A percentile compares a stretch with the other conserved stretches of the same genome.
phyloP scores from a whole-genome alignment of 2,329 filamentous ascomycete genomes.

The Ophiostoma tasmaniense region DNA sequence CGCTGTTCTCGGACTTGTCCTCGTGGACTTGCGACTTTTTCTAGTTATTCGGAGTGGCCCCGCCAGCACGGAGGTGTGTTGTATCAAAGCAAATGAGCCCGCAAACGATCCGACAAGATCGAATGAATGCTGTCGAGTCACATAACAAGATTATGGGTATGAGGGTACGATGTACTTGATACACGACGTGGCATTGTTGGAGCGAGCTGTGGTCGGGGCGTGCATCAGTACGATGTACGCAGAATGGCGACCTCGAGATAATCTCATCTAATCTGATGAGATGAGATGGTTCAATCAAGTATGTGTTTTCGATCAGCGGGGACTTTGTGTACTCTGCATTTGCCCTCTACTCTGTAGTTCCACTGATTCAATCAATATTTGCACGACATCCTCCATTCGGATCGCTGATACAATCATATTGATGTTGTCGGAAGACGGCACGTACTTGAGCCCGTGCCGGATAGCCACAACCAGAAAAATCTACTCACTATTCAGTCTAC shows the following conservation, averaged over 20 bases:
- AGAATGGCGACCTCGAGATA: background rate
- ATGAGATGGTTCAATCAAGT: background rate
- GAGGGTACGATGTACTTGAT: no score
- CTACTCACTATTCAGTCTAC: no score
- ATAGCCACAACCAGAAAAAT: background rate
- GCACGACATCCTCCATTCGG: no score
- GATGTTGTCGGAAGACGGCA: background rate
- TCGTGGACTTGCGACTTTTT: background rate
- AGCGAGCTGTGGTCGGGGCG: background rate
- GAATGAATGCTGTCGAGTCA: no score
- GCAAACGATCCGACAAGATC: background rate
- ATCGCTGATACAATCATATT: no score
- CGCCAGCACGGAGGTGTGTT: background rate
- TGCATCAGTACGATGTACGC: no score
- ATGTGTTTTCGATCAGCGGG: background rate
- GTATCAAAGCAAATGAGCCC: background rate
- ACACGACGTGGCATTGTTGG: no score
- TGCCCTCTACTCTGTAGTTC: no score
- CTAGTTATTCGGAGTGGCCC: background rate
- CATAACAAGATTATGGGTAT: no score
- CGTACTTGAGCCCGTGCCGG: background rate
- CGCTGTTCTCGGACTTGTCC: background rate
- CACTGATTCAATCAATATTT: no score
- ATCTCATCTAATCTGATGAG: slow-evolving; percentile 1
- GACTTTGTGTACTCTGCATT: background rate